Evolutionary conservation across 495 filamentous ascomycete genomes (phyloP), one percentile per base, ranked within the genome.

Genomic region (Penicillium turbatum): DNA sequence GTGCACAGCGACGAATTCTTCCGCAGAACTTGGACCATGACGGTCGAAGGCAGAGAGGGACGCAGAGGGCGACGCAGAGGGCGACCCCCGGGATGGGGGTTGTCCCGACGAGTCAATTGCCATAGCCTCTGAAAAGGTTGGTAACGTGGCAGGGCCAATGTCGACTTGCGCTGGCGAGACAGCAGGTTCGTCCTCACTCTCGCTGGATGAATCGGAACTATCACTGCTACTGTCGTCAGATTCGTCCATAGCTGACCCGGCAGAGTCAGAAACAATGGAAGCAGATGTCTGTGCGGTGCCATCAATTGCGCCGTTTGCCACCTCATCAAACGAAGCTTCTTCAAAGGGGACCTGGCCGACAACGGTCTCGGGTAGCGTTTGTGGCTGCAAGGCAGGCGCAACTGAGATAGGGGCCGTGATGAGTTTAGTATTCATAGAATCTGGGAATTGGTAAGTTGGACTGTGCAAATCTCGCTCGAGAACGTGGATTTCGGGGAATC

Each of bases 211-310:
- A 26, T 15, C 46, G 7, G 62, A 58, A 35, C 44, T 49, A 36
- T 46, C 57, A 48, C 54, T 59, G 39, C 54, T 58, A 39, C 58
- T 59, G 41, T 68, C 66, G n/a, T 42, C 59, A 40, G 73, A 75
- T 50, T 74, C 72, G 38, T 74, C 68, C 74, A 75, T 70, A 16
- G 72, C 66, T 5, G 73, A 76, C 6, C 72, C 69, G 7, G 57
- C 55, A 37, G 70, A 70, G 7, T 69, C 68, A 35, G 67, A 61
- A 8, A 51, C 41, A 7, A 57, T 62, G 19, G 37, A 50, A 36
- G 47, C 17, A 12, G 64, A 62, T 24, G 51, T 19, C 6, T 52
- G 24, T 11, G 47, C 34, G 19, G 34, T 16, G 29, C 17, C 34
- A 34, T 46, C 43, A 16, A 48, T 32, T 55, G 47, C 42, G 21